Percentiles rank a stretch among this genome's conserved stretches.
phyloP scores from a whole-genome alignment of 148 eudicot genomes.

The Persicaria tinctoria region DNA sequence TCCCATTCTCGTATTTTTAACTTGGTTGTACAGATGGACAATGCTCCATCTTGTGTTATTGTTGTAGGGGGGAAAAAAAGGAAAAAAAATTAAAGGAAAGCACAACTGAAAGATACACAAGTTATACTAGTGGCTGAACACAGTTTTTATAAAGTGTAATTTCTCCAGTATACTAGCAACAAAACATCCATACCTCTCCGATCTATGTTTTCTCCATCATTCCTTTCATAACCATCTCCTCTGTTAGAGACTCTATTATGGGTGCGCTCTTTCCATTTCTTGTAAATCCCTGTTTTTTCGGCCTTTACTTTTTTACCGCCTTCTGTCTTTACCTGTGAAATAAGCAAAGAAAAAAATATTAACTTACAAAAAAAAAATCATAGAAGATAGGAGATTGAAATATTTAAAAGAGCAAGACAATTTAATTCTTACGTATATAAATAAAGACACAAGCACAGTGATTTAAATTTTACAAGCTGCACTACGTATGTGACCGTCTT shows the following conservation, averaged over 20 bases:
- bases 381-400: background rate
- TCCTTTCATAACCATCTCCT: conserved; percentile 44
- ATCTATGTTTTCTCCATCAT: conserved; percentile 29
- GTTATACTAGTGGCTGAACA: background rate
- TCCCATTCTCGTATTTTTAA: background rate
- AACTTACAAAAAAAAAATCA: background rate
- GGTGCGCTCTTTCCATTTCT: conserved; percentile 75
- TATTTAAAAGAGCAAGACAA: background rate
- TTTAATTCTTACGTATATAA: background rate
- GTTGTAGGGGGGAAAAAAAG: too few species aligned
- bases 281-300: conserved; percentile 72
- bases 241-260: conserved; percentile 50
- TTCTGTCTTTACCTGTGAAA: conserved; percentile 68
- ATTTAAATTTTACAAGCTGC: too few species aligned
- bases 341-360: background rate
- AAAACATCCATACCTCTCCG: conserved; percentile 33
- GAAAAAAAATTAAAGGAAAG: background rate
- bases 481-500: background rate
- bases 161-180: background rate
- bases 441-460: background rate
- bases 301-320: conserved; percentile 71
- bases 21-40: background rate
- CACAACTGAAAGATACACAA: background rate
- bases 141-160: background rate
- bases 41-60: background rate